Percentiles rank a stretch among this genome's conserved stretches.
Evolutionary conservation across 2,329 filamentous ascomycete species (phyloP).

Genomic region (Talaromyces marneffei): DNA sequence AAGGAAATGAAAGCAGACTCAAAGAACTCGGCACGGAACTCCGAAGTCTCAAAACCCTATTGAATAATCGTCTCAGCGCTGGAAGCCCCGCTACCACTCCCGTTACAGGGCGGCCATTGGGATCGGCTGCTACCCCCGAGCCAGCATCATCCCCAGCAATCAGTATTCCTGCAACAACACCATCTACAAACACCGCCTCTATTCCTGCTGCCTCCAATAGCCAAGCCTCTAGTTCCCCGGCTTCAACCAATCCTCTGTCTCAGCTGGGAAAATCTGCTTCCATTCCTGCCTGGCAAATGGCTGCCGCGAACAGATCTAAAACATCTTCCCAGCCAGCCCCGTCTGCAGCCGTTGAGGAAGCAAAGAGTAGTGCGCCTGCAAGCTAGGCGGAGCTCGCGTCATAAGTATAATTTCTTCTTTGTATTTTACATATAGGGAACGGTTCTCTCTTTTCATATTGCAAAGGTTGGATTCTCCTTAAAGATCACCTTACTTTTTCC

Average conservation of each 20-base stretch:
- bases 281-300: constrained; percentile 76
- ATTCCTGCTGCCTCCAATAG: constrained; percentile 26
- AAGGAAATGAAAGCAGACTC: constrained; percentile 70
- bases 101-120: constrained; percentile 26
- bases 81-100: constrained; percentile 28
- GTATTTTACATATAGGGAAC: not conserved
- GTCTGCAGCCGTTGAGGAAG: constrained; percentile 21
- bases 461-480: not conserved
- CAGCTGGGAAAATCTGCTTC: constrained; percentile 53
- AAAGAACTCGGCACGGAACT: constrained; percentile 82
- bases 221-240: constrained; percentile 25
- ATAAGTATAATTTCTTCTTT: not conserved
- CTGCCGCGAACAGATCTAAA: constrained; percentile 53
- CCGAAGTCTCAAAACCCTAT: constrained; percentile 83
- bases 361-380: constrained; percentile 13
- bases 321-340: constrained; percentile 24
- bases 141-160: constrained; percentile 20
- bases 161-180: constrained; percentile 24
- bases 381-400: not conserved
- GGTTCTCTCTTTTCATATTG: not conserved
- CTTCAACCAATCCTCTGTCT: constrained; percentile 43
- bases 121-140: constrained; percentile 22
- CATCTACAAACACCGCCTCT: constrained; percentile 22
- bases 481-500: too few species aligned
- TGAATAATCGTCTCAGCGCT: constrained; percentile 57